These are phyloP conservation scores for Rhododendron williamsianum DNA, from an alignment of 148 eudicot genomes.

Conservation along the genomic window DNA sequence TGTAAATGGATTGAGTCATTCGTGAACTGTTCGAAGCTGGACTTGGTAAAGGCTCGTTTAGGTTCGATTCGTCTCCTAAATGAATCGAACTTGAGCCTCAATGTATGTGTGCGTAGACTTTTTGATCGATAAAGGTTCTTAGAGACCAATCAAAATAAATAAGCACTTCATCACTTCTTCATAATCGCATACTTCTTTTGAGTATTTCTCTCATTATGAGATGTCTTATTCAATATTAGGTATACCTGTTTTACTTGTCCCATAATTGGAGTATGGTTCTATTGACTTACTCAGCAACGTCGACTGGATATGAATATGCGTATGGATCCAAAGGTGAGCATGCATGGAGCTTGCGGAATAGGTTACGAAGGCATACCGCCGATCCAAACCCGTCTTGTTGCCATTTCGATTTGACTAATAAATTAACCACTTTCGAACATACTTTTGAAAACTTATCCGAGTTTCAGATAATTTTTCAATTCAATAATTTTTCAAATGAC, in stretches of 20 bases:
- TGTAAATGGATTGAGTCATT: too few species aligned
- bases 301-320: not conserved
- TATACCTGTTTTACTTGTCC: not conserved
- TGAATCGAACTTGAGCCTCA: too few species aligned
- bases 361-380: too few species aligned
- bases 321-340: not conserved
- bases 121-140: too few species aligned
- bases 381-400: too few species aligned
- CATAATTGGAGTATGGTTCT: too few species aligned
- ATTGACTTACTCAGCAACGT: too few species aligned
- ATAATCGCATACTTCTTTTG: not conserved
- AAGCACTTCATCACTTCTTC: not conserved
- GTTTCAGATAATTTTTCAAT: too few species aligned
- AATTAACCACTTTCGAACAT: not conserved
- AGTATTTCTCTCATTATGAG: not conserved
- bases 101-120: too few species aligned
- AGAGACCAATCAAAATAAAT: not conserved
- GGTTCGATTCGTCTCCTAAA: too few species aligned
- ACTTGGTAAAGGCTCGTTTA: too few species aligned
- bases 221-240: not conserved
- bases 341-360: not conserved
- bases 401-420: not conserved
- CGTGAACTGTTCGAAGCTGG: too few species aligned
- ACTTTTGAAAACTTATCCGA: not conserved
- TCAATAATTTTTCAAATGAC: not conserved